Base-by-base conservation (phyloP, 371 early-diverging fungal genomes). In the Basidiobolus meristosporus region DNA sequence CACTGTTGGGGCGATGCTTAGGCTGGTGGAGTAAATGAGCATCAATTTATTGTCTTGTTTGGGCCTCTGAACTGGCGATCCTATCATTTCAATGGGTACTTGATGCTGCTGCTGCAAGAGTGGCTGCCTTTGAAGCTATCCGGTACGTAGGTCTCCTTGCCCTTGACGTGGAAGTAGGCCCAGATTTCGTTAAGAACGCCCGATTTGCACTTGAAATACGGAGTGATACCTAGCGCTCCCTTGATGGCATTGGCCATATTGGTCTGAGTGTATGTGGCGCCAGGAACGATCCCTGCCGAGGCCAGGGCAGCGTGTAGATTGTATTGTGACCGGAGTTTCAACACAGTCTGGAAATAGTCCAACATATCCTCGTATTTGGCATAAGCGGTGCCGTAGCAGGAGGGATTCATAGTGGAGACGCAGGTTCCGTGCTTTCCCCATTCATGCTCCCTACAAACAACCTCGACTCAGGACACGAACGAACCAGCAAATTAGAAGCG, bases 391-490 rank as follows among this genome's bases (percentile, higher is more conserved):
- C 59, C 63, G 37, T 54, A 63, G 60, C 83, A 83, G 4, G 38
- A 20, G n/a, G 81, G 79, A 9, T 62, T 68, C 38, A 77, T 43
- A 2, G 67, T 73, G 0, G 71, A 60, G 10, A 76, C 61, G 51
- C 83, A 83, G 15, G 79, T 80, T 16, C 81, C 83, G 54, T 83
- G 84, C 63, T 83, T 83, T 52, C 54, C n/a, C n/a, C n/a, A n/a
- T n/a, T n/a, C n/a, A n/a, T n/a, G n/a, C n/a, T n/a, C n/a, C n/a
- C n/a, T n/a, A 30, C n/a, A 30, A 30, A 30, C n/a, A n/a, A 7
- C 7, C n/a, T 30, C 9, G 7, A 9, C 9, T 30, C n/a, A n/a
- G 9, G n/a, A 9, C n/a, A 9, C n/a, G n/a, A 30, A 9, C n/a
- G 31, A 9, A n/a, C n/a, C n/a, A n/a, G n/a, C n/a, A n/a, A n/a